Percentiles rank a stretch among this genome's conserved stretches.
phyloP scores from a whole-genome alignment of 805 yeast species.

The Yarrowia deformans region DNA sequence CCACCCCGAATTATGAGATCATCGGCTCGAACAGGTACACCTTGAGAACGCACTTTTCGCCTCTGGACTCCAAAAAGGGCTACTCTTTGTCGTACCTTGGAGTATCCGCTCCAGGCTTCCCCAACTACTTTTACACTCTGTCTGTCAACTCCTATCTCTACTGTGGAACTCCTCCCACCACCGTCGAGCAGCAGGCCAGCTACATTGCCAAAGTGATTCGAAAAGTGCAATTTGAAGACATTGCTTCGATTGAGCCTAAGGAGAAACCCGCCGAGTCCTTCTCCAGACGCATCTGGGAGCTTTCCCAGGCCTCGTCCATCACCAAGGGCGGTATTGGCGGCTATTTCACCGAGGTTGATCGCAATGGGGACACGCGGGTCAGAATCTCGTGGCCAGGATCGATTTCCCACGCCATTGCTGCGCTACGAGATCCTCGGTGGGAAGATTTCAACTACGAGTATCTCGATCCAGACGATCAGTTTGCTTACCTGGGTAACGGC shows the following conservation, averaged over 20 bases:
- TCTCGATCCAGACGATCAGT: conserved; percentile 38
- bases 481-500: conserved; percentile 41
- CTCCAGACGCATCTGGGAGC: conserved; percentile 18
- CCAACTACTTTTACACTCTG: conserved; percentile 36
- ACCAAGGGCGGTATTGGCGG: conserved; percentile 16
- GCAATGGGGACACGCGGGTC: conserved; percentile 12
- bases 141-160: conserved; percentile 39
- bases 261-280: conserved; percentile 35
- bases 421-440: conserved; percentile 37
- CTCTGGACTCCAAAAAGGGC: conserved; percentile 21
- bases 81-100: conserved; percentile 33
- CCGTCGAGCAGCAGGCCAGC: conserved; percentile 28
- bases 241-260: conserved; percentile 24
- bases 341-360: conserved; percentile 13
- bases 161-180: conserved; percentile 31
- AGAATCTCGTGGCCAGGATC: conserved; percentile 40
- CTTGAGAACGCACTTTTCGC: conserved; percentile 8
- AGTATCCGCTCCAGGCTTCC: conserved; percentile 37
- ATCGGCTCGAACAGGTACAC: conserved; percentile 1
- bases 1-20: conserved; percentile 31
- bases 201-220: conserved; percentile 30
- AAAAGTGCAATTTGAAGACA: conserved; percentile 36
- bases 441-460: conserved; percentile 41
- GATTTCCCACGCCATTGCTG: conserved; percentile 32
- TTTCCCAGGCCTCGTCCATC: conserved; percentile 16